Evolutionary conservation across 305 asterid genomes (phyloP), one percentile per base, ranked within the genome.

Genomic region (Stenogyne calaminthoides): DNA sequence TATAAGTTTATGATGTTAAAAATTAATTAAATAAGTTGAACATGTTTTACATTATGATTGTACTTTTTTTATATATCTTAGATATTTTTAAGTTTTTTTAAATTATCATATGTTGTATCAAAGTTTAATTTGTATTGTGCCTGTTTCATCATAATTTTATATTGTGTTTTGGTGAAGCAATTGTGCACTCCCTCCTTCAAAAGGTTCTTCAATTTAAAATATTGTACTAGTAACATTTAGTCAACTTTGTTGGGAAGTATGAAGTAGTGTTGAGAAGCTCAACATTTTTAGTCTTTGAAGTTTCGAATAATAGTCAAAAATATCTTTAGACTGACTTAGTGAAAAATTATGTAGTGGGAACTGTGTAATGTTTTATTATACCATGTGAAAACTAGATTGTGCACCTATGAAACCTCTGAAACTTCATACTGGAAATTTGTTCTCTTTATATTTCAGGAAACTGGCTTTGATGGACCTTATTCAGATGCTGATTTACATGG

Each of bases 361-460:
- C 57, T 15, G 57, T 40, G 20, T 22, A 5, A 4, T 19, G 14
- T 37, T 7, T 36, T 42, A 42, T 44, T 44, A 44, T 44, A 11
- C 46, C 52, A 44, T 44, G 16, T 44, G 52, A 42, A 40, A 40
- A 40, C 47, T 40, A 40, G 47, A 2, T 9, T 40, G 1, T 40
- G 47, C 3, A 40, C 47, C 47, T 40, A 10, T 15, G 56, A 64
- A 10, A 64, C 36, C 68, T 55, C 70, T 67, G 49, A 72, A 44
- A 56, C 52, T 60, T 57, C 61, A 60, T 52, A 27, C 58, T 8
- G 63, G 39, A 25, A 64, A 42, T 73, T 77, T 69, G 5, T 34
- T 67, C 70, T 76, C 74, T 39, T 73, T 47, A 65, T 75, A 65
- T 75, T 80, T 18, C 84, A 94, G 97, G 97, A 91, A 81, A 67